phyloP scores from a whole-genome alignment of 2,329 filamentous ascomycete genomes.

The Sarocladiaceae sp. region DNA sequence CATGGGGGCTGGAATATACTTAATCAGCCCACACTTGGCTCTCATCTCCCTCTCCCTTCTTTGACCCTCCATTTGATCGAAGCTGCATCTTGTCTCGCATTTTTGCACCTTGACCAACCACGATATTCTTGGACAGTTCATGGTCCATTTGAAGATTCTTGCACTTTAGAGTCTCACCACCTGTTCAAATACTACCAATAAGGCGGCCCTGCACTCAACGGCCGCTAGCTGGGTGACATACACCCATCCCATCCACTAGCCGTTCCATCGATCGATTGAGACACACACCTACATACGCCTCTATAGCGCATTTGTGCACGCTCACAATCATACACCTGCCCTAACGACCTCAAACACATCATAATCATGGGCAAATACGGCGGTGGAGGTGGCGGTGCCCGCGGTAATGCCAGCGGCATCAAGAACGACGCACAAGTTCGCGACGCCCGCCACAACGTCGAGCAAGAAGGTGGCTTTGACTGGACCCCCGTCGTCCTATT shows the following conservation, averaged over 20 bases:
- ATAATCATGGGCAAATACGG: conserved; percentile 5
- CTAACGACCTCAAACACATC: background rate
- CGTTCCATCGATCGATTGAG: background rate
- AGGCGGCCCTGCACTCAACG: no score
- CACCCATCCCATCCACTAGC: background rate
- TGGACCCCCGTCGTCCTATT: conserved; percentile 36
- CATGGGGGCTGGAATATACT: no score
- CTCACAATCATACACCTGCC: background rate
- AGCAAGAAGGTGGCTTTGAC: conserved; percentile 35
- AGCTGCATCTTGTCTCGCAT: background rate
- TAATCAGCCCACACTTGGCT: no score
- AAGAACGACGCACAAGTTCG: conserved; percentile 34
- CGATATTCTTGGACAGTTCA: no score
- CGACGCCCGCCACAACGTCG: conserved; percentile 30
- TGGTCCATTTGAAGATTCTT: no score
- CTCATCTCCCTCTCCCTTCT: no score
- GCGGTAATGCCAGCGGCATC: conserved; percentile 29
- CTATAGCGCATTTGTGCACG: background rate
- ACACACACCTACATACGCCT: background rate
- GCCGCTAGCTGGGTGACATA: no score
- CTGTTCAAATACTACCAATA: no score
- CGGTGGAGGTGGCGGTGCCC: conserved; percentile 13
- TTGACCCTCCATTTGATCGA: background rate
- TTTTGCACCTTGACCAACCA: background rate
- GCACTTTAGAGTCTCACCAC: no score